These are phyloP conservation scores for Hyphopichia buzzinii DNA, from an alignment of 1,139 yeast species.

Conservation along the genomic window DNA sequence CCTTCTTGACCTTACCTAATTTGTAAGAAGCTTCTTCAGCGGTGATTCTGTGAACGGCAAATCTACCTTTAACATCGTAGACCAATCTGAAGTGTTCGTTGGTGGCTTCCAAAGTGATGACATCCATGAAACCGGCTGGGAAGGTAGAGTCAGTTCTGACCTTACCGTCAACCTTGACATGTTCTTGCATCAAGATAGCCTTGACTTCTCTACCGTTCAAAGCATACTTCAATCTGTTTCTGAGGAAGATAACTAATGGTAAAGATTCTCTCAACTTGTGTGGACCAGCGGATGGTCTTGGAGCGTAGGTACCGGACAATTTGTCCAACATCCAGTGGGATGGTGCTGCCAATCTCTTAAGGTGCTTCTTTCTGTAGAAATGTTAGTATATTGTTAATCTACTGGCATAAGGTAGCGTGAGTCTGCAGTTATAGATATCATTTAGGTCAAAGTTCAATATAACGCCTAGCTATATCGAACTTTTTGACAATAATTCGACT, in stretches of 20 bases:
- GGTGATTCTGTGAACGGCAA: constrained; percentile 96
- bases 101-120: constrained; percentile 89
- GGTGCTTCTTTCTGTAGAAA: constrained; percentile 76
- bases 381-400: constrained; percentile 26
- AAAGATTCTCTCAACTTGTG: constrained; percentile 97
- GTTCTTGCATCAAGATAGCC: constrained; percentile 97
- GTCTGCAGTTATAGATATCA: background rate
- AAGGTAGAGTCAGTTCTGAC: constrained; percentile 94
- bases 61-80: constrained; percentile 95
- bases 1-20: constrained; percentile 93
- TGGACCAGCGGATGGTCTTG: constrained; percentile 99
- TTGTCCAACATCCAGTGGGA: constrained; percentile 99
- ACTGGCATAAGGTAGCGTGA: constrained; percentile 3
- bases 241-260: constrained; percentile 92
- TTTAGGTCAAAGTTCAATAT: background rate
- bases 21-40: constrained; percentile 96
- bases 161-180: constrained; percentile 85
- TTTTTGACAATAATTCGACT: too few species aligned
- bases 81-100: constrained; percentile 97
- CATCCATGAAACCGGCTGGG: constrained; percentile 99
- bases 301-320: constrained; percentile 97
- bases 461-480: background rate
- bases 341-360: constrained; percentile 98
- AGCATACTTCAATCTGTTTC: constrained; percentile 98
- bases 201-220: constrained; percentile 98